Percentiles rank a stretch among this genome's conserved stretches.
Evolutionary conservation across 805 yeast genomes (phyloP).

Genomic region (Monosporozyma servazzii): DNA sequence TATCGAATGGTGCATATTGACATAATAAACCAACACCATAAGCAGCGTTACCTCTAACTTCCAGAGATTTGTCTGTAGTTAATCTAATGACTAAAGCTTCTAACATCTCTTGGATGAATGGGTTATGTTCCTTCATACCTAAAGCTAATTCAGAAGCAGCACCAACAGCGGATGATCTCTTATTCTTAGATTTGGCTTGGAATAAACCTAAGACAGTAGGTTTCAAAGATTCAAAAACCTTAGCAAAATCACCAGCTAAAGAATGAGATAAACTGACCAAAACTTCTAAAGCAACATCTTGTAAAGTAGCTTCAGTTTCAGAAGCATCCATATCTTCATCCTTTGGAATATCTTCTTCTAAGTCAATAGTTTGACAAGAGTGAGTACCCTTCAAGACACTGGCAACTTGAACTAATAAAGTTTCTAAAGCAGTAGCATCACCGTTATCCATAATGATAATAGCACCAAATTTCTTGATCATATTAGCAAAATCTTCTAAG

Average conservation of each 20-base stretch:
- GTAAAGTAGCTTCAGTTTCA: conserved; percentile 56
- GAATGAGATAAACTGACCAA: conserved; percentile 66
- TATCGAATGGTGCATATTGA: conserved; percentile 41
- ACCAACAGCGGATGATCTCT: conserved; percentile 80
- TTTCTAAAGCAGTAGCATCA: conserved; percentile 51
- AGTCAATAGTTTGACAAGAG: conserved; percentile 70
- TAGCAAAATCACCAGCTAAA: conserved; percentile 70
- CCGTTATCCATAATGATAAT: conserved; percentile 51
- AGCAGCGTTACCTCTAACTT: conserved; percentile 91
- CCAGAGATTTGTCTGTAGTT: conserved; percentile 66
- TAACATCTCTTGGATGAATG: conserved; percentile 60
- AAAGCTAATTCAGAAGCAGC: conserved; percentile 82
- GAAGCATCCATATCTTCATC: conserved; percentile 48
- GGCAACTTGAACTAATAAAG: conserved; percentile 62
- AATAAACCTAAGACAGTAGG: conserved; percentile 49
- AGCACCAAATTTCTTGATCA: conserved; percentile 63
- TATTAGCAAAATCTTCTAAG: conserved; percentile 63
- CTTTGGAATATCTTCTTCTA: conserved; percentile 51
- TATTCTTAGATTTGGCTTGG: conserved; percentile 54
- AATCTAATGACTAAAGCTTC: conserved; percentile 61
- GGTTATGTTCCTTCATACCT: conserved; percentile 59
- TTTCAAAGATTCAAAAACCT: conserved; percentile 64
- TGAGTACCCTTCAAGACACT: conserved; percentile 73
- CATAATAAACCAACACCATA: conserved; percentile 83
- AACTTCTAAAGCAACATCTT: conserved; percentile 81